These are phyloP conservation scores for Ganoderma leucocontextum DNA, from an alignment of 1,284 basidiomycete species.

Conservation along the genomic window DNA sequence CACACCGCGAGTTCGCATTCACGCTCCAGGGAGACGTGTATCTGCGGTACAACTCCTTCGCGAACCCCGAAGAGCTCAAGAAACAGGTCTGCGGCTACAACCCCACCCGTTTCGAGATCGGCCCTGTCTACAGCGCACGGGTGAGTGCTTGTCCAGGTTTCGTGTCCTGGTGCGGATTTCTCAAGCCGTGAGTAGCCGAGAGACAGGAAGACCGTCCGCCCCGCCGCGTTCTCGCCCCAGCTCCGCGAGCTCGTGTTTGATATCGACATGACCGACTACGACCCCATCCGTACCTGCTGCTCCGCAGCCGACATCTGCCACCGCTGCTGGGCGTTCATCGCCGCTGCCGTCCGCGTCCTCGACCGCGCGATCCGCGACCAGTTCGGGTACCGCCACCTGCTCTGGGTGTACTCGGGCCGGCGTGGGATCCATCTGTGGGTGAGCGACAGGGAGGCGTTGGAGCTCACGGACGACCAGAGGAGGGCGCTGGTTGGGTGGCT, in stretches of 20 bases:
- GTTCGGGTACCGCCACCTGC: constrained; percentile 83
- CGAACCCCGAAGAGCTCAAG: constrained; percentile 88
- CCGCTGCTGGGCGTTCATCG: constrained; percentile 95
- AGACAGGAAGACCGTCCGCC: constrained; percentile 88
- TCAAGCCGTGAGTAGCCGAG: constrained; percentile 66
- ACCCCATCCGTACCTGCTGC: constrained; percentile 95
- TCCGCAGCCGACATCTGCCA: constrained; percentile 91
- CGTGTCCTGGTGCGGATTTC: neutral
- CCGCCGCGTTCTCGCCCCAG: constrained; percentile 79
- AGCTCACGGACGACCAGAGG: constrained; percentile 91
- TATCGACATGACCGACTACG: constrained; percentile 99
- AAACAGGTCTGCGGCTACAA: constrained; percentile 86
- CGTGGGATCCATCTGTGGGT: constrained; percentile 99
- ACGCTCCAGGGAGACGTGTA: constrained; percentile 93
- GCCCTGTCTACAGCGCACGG: constrained; percentile 90
- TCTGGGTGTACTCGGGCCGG: constrained; percentile 99
- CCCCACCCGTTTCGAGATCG: constrained; percentile 96
- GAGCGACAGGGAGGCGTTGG: constrained; percentile 89
- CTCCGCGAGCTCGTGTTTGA: constrained; percentile 97
- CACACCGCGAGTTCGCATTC: constrained; percentile 97
- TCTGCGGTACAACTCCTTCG: constrained; percentile 94
- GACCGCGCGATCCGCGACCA: constrained; percentile 84
- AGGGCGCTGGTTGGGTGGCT: constrained; percentile 88
- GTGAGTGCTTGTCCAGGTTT: constrained; percentile 47
- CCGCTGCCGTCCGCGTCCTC: constrained; percentile 91